These are phyloP conservation scores for Cucurbitaria berberidis DNA, from an alignment of 2,329 filamentous ascomycete genomes.

Conservation along the genomic window DNA sequence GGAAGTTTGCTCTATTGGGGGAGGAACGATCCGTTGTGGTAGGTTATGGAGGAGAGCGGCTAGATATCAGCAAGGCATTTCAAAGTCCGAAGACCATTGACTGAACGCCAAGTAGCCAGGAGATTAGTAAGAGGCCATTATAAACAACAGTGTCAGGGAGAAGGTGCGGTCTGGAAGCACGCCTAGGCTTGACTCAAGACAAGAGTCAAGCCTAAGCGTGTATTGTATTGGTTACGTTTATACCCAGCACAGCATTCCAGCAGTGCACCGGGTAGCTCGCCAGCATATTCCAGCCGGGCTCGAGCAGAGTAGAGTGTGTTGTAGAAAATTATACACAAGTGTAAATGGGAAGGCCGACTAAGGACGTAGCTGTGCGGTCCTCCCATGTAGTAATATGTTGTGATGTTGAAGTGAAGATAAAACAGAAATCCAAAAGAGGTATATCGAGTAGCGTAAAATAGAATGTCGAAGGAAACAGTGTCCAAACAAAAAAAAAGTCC, in stretches of 20 bases:
- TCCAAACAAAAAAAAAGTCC: slow-evolving; percentile 7
- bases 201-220: not conserved
- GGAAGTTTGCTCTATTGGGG: slow-evolving; percentile 33
- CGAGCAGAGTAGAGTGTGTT: not conserved
- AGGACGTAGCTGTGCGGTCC: too few species aligned
- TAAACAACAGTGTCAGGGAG: too few species aligned
- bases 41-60: not conserved
- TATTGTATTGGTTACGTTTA: not conserved
- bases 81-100: too few species aligned
- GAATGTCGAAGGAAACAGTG: not conserved
- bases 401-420: not conserved
- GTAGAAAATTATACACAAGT: not conserved
- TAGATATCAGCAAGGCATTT: too few species aligned
- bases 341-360: too few species aligned
- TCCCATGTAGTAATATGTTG: too few species aligned
- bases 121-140: too few species aligned
- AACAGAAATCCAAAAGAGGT: not conserved
- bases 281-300: not conserved
- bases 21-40: slow-evolving; percentile 27
- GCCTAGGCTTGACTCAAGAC: not conserved
- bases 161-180: not conserved
- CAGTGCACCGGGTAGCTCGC: not conserved
- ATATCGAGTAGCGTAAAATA: slow-evolving; percentile 1
- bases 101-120: too few species aligned
- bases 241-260: not conserved